Conservation (phyloP, 2,329 filamentous ascomycete species). For the Botryosphaeria dothidea region DNA sequence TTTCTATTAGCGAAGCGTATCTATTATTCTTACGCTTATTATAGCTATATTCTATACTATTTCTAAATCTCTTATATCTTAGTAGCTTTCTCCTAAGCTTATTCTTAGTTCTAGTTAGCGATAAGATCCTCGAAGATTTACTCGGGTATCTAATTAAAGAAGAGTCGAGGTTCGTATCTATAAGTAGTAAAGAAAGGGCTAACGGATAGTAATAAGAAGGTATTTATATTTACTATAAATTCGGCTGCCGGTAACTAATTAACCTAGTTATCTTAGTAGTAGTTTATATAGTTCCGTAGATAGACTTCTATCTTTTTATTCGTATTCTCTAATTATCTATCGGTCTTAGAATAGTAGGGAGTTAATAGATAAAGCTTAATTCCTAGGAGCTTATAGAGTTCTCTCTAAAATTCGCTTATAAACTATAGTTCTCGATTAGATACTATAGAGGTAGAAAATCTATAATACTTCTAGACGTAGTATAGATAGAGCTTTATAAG, state of each 20-base stretch:
- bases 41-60: background rate
- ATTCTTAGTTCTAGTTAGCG: background rate
- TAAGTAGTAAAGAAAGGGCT: background rate
- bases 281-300: background rate
- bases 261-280: slow-evolving; percentile 12
- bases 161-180: background rate
- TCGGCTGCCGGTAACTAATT: background rate
- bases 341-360: slow-evolving; percentile 26
- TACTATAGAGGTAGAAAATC: slow-evolving; percentile 17
- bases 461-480: slow-evolving; percentile 20
- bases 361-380: slow-evolving; percentile 24
- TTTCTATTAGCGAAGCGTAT: background rate
- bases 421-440: slow-evolving; percentile 24
- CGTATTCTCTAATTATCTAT: slow-evolving; percentile 23
- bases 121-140: background rate
- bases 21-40: background rate
- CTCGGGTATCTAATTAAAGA: background rate
- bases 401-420: slow-evolving; percentile 20
- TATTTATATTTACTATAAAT: background rate
- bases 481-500: too few species aligned
- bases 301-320: slow-evolving; percentile 20
- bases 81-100: background rate
- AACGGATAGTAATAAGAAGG: background rate
- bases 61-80: background rate
- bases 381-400: too few species aligned